phyloP scores from a whole-genome alignment of 1,139 yeast species.

The Pneumocystis canis region DNA sequence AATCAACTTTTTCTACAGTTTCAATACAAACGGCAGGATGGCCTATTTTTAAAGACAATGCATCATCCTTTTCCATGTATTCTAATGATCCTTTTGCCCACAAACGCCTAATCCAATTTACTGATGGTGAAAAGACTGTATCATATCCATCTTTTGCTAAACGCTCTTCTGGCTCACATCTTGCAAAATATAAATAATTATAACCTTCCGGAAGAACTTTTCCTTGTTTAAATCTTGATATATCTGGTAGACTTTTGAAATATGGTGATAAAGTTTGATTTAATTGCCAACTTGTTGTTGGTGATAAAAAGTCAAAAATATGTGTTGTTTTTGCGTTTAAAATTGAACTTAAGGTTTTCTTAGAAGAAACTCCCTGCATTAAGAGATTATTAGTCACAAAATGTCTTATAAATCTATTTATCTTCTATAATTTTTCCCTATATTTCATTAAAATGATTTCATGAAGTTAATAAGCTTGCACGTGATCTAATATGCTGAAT shows the following conservation, averaged over 20 bases:
- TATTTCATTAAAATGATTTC: background rate
- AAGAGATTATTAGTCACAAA: background rate
- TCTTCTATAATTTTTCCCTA: background rate
- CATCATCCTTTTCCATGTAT: background rate
- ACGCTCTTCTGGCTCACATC: background rate
- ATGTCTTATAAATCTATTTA: background rate
- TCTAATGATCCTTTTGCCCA: constrained; percentile 1
- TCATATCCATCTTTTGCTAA: background rate
- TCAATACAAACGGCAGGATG: background rate
- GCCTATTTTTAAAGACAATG: background rate
- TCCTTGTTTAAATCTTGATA: background rate
- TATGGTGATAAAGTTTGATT: background rate
- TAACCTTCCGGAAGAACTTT: background rate
- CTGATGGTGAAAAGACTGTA: background rate
- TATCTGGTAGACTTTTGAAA: background rate
- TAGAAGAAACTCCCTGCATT: background rate
- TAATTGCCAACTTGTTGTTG: background rate
- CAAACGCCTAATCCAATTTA: background rate
- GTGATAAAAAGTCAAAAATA: background rate
- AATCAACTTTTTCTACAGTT: background rate
- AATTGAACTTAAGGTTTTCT: background rate
- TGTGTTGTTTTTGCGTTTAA: background rate
- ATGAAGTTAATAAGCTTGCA: background rate
- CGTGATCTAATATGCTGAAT: background rate
- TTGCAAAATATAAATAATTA: background rate